These are phyloP conservation scores for Glebionis coronaria DNA, from an alignment of 129 eudicot genomes.

Conservation along the genomic window DNA sequence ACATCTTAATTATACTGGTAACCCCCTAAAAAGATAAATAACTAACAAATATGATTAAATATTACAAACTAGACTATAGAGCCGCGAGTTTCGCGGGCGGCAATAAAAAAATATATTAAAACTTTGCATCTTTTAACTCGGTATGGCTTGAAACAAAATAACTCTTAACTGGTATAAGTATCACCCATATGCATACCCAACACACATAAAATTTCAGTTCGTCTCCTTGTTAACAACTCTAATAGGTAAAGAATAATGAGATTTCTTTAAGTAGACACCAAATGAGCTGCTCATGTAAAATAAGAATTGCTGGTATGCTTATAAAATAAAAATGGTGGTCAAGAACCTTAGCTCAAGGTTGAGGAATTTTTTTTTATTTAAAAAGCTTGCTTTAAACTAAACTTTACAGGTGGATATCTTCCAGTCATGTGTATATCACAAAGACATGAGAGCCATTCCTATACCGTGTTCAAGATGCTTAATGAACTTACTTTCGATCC, in stretches of 20 bases:
- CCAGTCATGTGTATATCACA: constrained; percentile 96
- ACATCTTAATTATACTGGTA: no score
- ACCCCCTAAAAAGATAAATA: no score
- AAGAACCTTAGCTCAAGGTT: neutral
- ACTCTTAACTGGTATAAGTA: neutral
- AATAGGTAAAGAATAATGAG: constrained; percentile 2
- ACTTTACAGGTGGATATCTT: constrained; percentile 39
- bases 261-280: neutral
- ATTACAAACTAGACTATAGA: no score
- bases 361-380: neutral
- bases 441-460: constrained; percentile 90
- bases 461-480: constrained; percentile 90
- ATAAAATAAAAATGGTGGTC: constrained; percentile 2
- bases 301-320: neutral
- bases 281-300: constrained; percentile 3
- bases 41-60: no score
- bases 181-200: constrained; percentile 8
- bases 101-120: no score
- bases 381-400: neutral
- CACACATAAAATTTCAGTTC: constrained; percentile 19
- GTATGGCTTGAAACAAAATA: no score
- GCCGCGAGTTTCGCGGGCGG: no score
- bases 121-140: no score
- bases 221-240: constrained; percentile 14
- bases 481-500: constrained; percentile 83